Conservation (phyloP, 108 stramenopile genomes). For the Conticribra guillardii region DNA sequence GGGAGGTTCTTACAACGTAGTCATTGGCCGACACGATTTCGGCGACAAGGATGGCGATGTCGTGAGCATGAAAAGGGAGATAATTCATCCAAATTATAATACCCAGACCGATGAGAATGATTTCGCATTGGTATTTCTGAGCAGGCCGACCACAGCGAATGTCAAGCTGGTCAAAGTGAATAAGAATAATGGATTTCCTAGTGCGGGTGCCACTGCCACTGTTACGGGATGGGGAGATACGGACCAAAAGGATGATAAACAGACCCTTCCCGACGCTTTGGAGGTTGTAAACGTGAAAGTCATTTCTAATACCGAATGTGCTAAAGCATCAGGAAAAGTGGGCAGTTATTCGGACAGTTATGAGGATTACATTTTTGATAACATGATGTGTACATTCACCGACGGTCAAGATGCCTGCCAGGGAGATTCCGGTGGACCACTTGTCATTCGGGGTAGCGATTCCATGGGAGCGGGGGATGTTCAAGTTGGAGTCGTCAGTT, state of each 20-base stretch:
- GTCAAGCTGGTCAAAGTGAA: constrained; percentile 26
- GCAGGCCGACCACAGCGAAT: not conserved
- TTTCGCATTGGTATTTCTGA: constrained; percentile 14
- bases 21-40: constrained; percentile 1
- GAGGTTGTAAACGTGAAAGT: constrained; percentile 49
- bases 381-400: constrained; percentile 20
- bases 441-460: constrained; percentile 25
- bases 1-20: constrained; percentile 4
- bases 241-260: not conserved
- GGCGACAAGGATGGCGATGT: not conserved
- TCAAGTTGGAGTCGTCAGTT: constrained; percentile 39
- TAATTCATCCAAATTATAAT: not conserved
- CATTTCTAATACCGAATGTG: constrained; percentile 44
- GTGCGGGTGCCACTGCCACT: not conserved
- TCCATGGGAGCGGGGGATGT: constrained; percentile 28
- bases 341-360: constrained; percentile 5
- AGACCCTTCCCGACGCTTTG: constrained; percentile 10
- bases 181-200: constrained; percentile 3
- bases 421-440: constrained; percentile 34
- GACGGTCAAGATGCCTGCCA: constrained; percentile 25
- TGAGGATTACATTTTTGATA: constrained; percentile 13
- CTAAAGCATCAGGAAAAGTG: constrained; percentile 8
- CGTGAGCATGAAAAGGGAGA: not conserved
- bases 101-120: not conserved
- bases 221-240: constrained; percentile 21